Evolutionary conservation across 139 green algal genomes (phyloP), one percentile per base, ranked within the genome.

Genomic region (Coelastrella sp.): DNA sequence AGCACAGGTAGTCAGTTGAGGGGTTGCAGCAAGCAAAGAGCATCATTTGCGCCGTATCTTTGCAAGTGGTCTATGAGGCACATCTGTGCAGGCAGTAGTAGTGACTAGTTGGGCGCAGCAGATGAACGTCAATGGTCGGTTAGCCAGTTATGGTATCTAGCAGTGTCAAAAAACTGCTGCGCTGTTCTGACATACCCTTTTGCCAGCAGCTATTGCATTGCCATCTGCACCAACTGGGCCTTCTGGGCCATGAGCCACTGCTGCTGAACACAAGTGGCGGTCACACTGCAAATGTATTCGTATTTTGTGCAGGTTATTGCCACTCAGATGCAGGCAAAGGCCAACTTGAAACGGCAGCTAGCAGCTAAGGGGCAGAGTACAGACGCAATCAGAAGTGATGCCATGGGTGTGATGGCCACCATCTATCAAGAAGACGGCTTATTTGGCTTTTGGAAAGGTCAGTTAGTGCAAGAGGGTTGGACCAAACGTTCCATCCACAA

Each of bases 1-100:
- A 27, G 98, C 96, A 6, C 98, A 95, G 89, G 92, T 98, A 64
- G 87, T 98, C 11, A 64, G 53, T 57, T 57, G 45, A 13, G 11
- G 45, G 1, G 15, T 9, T 57, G n/a, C n/a, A n/a, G n/a, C n/a
- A n/a, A n/a, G n/a, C n/a, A n/a, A n/a, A n/a, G n/a, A n/a, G n/a
- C n/a, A n/a, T n/a, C n/a, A n/a, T n/a, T 32, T 64, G 7, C 53
- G 30, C 53, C 21, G 6, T 34, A 64, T 32, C 53, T 64, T n/a
- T n/a, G n/a, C n/a, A n/a, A n/a, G n/a, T n/a, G n/a, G n/a, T n/a
- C n/a, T n/a, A n/a, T n/a, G n/a, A n/a, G n/a, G n/a, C n/a, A n/a
- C n/a, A n/a, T n/a, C n/a, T n/a, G n/a, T n/a, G n/a, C n/a, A n/a
- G n/a, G n/a, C n/a, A n/a, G n/a, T n/a, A n/a, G n/a, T n/a, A n/a